Evolutionary conservation across 1,284 basidiomycete species (phyloP).

Genomic region (Sphaerobolus stellatus): DNA sequence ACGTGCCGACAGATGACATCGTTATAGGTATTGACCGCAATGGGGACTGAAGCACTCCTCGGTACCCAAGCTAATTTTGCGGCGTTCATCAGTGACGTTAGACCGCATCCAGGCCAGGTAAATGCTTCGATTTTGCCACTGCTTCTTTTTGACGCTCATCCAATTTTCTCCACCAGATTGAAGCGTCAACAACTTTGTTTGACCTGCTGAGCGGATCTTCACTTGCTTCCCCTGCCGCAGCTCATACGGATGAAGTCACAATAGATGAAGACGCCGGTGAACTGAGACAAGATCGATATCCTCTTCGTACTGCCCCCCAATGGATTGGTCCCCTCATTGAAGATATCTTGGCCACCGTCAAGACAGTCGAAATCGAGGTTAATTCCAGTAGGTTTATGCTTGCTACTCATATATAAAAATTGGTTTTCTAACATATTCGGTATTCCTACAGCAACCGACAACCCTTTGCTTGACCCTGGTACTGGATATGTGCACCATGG

Average conservation of each 20-base stretch:
- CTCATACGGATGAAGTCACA: constrained; percentile 47
- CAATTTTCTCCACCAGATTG: constrained; percentile 43
- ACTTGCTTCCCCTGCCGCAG: constrained; percentile 38
- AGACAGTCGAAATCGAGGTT: constrained; percentile 71
- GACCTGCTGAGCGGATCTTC: constrained; percentile 67
- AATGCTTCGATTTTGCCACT: constrained; percentile 13
- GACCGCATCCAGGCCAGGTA: constrained; percentile 86
- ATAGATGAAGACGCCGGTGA: constrained; percentile 70
- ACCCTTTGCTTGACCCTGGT: constrained; percentile 69
- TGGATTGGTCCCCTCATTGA: constrained; percentile 87
- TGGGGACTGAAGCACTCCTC: constrained; percentile 79
- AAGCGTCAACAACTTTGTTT: constrained; percentile 69
- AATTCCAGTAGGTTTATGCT: constrained; percentile 72
- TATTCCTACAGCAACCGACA: constrained; percentile 58
- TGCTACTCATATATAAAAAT: neutral
- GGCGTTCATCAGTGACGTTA: constrained; percentile 75
- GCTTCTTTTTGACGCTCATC: neutral
- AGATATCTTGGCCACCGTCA: constrained; percentile 67
- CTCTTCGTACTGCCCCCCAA: constrained; percentile 76
- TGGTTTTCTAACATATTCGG: neutral
- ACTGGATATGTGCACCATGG: constrained; percentile 74
- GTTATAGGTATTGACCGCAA: constrained; percentile 76
- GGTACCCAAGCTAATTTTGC: constrained; percentile 74
- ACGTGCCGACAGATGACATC: constrained; percentile 37
- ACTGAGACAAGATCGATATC: constrained; percentile 76